These are phyloP conservation scores for Nemania serpens DNA, from an alignment of 2,329 filamentous ascomycete genomes.

Conservation along the genomic window DNA sequence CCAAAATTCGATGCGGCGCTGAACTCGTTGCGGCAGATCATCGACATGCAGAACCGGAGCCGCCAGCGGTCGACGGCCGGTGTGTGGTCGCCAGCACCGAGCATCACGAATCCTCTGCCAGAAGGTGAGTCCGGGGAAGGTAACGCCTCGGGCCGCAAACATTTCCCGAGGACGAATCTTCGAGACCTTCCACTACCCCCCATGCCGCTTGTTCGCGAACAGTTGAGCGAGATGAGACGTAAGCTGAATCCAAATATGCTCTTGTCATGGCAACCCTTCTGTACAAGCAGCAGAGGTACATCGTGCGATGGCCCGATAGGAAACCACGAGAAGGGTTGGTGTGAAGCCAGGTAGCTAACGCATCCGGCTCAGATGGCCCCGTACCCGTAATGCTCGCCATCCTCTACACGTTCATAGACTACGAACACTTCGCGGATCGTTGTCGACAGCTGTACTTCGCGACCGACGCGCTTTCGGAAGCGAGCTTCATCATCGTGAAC, in stretches of 20 bases:
- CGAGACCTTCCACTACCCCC: slow-evolving; percentile 61
- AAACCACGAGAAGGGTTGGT: neutral
- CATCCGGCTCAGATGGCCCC: slow-evolving; percentile 43
- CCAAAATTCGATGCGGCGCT: slow-evolving; percentile 59
- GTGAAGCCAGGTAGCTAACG: neutral
- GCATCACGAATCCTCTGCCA: slow-evolving; percentile 9
- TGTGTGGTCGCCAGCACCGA: slow-evolving; percentile 19
- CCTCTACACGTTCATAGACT: slow-evolving; percentile 54
- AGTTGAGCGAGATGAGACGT: slow-evolving; percentile 56
- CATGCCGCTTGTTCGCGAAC: slow-evolving; percentile 52
- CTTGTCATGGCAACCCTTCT: neutral
- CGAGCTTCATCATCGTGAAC: slow-evolving; percentile 51
- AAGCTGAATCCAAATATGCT: slow-evolving; percentile 17
- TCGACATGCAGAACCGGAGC: slow-evolving; percentile 51
- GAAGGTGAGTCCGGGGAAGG: slow-evolving; percentile 10
- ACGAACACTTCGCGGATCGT: slow-evolving; percentile 55
- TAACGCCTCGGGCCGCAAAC: slow-evolving; percentile 44
- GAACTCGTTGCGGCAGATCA: slow-evolving; percentile 56
- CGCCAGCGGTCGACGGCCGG: slow-evolving; percentile 22
- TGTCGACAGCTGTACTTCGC: slow-evolving; percentile 57
- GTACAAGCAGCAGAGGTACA: neutral
- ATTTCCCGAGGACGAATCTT: slow-evolving; percentile 51
- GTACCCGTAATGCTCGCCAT: slow-evolving; percentile 55
- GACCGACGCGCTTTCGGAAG: slow-evolving; percentile 55
- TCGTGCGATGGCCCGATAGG: no score